Conservation (phyloP, 1,139 yeast species). For the Geotrichum restrictum region DNA sequence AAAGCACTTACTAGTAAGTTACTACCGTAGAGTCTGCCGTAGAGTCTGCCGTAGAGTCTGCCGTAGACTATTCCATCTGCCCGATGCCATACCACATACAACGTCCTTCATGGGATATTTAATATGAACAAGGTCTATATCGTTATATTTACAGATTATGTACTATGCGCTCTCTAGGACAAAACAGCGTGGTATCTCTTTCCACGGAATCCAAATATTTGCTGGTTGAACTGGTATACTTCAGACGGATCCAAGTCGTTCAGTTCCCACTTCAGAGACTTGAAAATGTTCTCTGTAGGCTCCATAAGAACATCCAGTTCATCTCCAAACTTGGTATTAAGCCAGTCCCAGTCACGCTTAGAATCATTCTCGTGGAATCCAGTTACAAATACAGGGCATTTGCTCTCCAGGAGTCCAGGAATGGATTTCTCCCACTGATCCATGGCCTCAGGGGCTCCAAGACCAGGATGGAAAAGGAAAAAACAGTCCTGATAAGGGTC, state of each 20-base stretch:
- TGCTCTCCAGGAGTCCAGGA: constrained; percentile 83
- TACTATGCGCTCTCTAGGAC: constrained; percentile 17
- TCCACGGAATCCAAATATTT: constrained; percentile 87
- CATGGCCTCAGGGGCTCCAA: constrained; percentile 76
- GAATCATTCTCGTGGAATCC: constrained; percentile 81
- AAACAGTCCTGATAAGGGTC: constrained; percentile 93
- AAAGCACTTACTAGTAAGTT: too few relatives aligned
- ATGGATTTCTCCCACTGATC: constrained; percentile 78
- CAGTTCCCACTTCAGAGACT: constrained; percentile 89
- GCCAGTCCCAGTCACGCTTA: constrained; percentile 66
- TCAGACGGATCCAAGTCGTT: constrained; percentile 90
- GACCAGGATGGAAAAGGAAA: constrained; percentile 93
- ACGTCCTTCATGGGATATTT: neutral
- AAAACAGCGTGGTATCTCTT: constrained; percentile 86
- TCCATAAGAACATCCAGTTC: constrained; percentile 81
- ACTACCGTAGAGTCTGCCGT: too few relatives aligned
- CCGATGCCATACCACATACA: too few relatives aligned
- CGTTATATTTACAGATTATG: neutral
- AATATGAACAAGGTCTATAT: neutral
- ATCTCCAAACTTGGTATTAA: constrained; percentile 58
- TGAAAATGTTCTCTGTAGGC: constrained; percentile 66
- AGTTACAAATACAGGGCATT: constrained; percentile 86
- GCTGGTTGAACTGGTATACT: constrained; percentile 85
- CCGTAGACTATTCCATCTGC: too few relatives aligned
- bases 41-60: too few relatives aligned